These are phyloP conservation scores for barrel medic (Medicago truncatula) DNA, from an alignment of 306 rosid genomes.

Conservation along the genomic window MtrunA17r5.0-ANR NC_053047.1:10487501-10488000, in stretches of 20 bases:
- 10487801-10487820: constrained; percentile 49
- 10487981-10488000: constrained; percentile 48
- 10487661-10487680: constrained; percentile 48
- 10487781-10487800: neutral
- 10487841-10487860: constrained; percentile 48
- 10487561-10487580: constrained; percentile 36
- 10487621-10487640: constrained; percentile 49
- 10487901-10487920: constrained; percentile 47
- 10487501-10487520: neutral
- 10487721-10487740: neutral
- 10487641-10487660: constrained; percentile 50
- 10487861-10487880: constrained; percentile 36
- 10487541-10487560: constrained; percentile 44
- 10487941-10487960: constrained; percentile 53
- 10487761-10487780: neutral
- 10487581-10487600: constrained; percentile 40
- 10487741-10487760: neutral
- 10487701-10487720: constrained; percentile 47
- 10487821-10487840: constrained; percentile 51
- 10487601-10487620: constrained; percentile 47
- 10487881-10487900: constrained; percentile 51
- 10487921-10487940: constrained; percentile 53
- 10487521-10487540: constrained; percentile 45
- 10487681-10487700: constrained; percentile 41
- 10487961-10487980: constrained; percentile 57